Evolutionary conservation across 352 stramenopile species (phyloP).

Genomic region (Pythium pyrilobum): DNA sequence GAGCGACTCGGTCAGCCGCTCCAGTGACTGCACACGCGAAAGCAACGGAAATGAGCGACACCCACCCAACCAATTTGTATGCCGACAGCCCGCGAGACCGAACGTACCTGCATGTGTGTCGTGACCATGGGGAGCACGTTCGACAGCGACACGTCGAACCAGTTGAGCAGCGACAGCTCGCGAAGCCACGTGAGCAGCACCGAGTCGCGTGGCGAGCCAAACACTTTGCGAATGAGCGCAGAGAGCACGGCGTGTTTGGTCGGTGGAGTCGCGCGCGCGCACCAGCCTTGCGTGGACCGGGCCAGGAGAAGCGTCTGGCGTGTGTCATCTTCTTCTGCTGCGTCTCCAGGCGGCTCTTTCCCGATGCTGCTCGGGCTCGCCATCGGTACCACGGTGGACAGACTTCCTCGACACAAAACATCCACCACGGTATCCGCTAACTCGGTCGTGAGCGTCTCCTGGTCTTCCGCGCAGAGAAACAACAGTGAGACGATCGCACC

Average conservation of each 20-base stretch:
- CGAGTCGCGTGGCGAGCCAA: slow-evolving; percentile 16
- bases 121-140: slow-evolving; percentile 9
- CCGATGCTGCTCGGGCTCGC: not conserved
- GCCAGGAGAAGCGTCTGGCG: not conserved
- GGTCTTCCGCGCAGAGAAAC: not conserved
- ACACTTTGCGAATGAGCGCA: slow-evolving; percentile 4
- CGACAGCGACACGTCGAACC: slow-evolving; percentile 4
- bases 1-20: slow-evolving; percentile 38
- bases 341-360: not conserved
- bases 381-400: not conserved
- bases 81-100: too few species aligned
- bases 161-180: slow-evolving; percentile 15
- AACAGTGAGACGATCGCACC: not conserved
- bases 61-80: too few species aligned
- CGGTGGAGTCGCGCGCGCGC: not conserved
- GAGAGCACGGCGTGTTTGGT: not conserved
- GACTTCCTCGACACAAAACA: not conserved
- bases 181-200: slow-evolving; percentile 16
- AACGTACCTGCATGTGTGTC: slow-evolving; percentile 15
- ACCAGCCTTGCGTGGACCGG: slow-evolving; percentile 11
- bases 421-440: slow-evolving; percentile 6
- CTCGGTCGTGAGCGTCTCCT: not conserved
- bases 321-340: not conserved
- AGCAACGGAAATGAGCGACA: too few species aligned
- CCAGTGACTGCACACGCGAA: slow-evolving; percentile 23